Evolutionary conservation across 345 rosid species (phyloP).

Genomic region (Salix udensis): DNA sequence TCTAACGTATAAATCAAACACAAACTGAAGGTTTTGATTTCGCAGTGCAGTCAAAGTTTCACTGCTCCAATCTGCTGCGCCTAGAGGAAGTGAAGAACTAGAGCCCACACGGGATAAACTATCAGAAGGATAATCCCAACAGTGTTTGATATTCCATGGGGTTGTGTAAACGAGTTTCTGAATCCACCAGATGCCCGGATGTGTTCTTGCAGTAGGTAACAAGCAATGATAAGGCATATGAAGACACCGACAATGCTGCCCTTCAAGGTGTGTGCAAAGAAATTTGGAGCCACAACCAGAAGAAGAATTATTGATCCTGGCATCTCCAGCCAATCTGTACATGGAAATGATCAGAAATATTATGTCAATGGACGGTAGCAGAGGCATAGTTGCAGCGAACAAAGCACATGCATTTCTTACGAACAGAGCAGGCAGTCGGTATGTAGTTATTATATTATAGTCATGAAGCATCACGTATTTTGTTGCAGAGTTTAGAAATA

Average conservation of each 20-base stretch:
- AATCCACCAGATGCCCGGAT: constrained; percentile 89
- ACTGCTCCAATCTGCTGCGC: neutral
- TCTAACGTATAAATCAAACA: neutral
- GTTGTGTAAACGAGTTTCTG: constrained; percentile 66
- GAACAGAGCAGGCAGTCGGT: too few relatives aligned
- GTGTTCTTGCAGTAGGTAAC: constrained; percentile 89
- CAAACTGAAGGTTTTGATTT: neutral
- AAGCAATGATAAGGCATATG: constrained; percentile 70
- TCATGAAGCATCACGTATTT: neutral
- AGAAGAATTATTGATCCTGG: constrained; percentile 71
- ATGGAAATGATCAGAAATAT: neutral
- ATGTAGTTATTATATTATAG: too few relatives aligned
- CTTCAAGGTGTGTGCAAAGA: constrained; percentile 53
- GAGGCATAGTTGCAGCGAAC: too few relatives aligned
- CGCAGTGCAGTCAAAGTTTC: neutral
- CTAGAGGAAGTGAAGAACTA: constrained; percentile 53
- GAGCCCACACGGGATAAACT: constrained; percentile 76
- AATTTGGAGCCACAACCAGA: constrained; percentile 60
- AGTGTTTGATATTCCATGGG: constrained; percentile 75
- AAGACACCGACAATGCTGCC: constrained; percentile 56
- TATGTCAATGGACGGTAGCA: neutral
- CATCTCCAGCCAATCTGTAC: constrained; percentile 71
- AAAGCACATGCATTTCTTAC: too few relatives aligned
- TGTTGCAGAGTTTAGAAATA: too few relatives aligned
- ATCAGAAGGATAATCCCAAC: constrained; percentile 69